Evolutionary conservation across 306 rosid genomes (phyloP), one percentile per base, ranked within the genome.

Genomic region (Styphnolobium japonicum): DNA sequence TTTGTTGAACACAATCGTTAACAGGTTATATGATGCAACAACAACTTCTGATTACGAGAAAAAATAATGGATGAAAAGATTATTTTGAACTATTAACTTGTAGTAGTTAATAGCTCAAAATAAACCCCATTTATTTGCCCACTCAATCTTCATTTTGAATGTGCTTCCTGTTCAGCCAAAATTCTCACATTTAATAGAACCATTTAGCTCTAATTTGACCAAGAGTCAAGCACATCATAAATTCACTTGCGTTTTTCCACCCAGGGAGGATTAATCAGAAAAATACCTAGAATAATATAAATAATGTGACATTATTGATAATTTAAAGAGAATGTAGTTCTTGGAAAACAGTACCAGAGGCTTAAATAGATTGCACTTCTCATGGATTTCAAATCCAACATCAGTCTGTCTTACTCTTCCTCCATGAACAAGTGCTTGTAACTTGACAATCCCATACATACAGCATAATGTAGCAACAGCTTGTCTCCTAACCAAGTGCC

Each of bases 401-500:
- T 77, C 86, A 76, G 91, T 88, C 64, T 19, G 82, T 68, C 98
- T 87, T 65, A 89, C 89, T 40, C 79, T 81, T 73, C 77, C 78
- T 61, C 98, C 98, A 46, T 93, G 93, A 76, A 77, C 71, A 73
- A 88, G 67, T 40, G 94, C 94, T 83, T 93, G 98, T 77, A 88
- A 88, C 90, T 87, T 93, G 68, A 93, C 85, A 77, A 91, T 86
- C 27, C 91, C 90, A 73, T 87, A 82, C 94, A 89, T 84, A 83
- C 89, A 86, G 88, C 53, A 81, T 52, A 91, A 77, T 4, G 97
- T 89, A 72, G 94, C 80, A 88, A 87, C 85, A 68, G 97, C 97
- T 80, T 91, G 97, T 78, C 94, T 91, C 87, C 97, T 79, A 72
- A 88, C 98, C 85, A 91, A 81, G 89, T 93, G 98, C 67, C 98